Conservation (phyloP, 176 grass and related monocot species). For the Zea mays region Zm-B73-REFERENCE-NAM-5.0 NC_050100.1:172535501-172536000, state of each 20-base stretch:
- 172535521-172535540: neutral
- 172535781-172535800: slow-evolving; percentile 51
- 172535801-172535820: slow-evolving; percentile 82
- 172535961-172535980: neutral
- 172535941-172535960: slow-evolving; percentile 12
- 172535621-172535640: slow-evolving; percentile 94
- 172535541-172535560: slow-evolving; percentile 49
- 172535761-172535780: neutral
- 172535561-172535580: slow-evolving; percentile 95
- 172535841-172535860: slow-evolving; percentile 91
- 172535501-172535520: neutral
- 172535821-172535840: slow-evolving; percentile 78
- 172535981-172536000: slow-evolving; percentile 10
- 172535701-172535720: slow-evolving; percentile 72
- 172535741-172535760: neutral
- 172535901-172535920: neutral
- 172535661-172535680: slow-evolving; percentile 91
- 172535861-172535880: slow-evolving; percentile 97
- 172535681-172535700: slow-evolving; percentile 83
- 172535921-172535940: neutral
- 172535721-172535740: neutral
- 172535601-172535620: slow-evolving; percentile 88
- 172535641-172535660: slow-evolving; percentile 96
- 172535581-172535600: slow-evolving; percentile 96
- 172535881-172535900: slow-evolving; percentile 79